Evolutionary conservation across 768 basidiomycete genomes (phyloP), one percentile per base, ranked within the genome.

Genomic region (Pleurotus tuoliensis): DNA sequence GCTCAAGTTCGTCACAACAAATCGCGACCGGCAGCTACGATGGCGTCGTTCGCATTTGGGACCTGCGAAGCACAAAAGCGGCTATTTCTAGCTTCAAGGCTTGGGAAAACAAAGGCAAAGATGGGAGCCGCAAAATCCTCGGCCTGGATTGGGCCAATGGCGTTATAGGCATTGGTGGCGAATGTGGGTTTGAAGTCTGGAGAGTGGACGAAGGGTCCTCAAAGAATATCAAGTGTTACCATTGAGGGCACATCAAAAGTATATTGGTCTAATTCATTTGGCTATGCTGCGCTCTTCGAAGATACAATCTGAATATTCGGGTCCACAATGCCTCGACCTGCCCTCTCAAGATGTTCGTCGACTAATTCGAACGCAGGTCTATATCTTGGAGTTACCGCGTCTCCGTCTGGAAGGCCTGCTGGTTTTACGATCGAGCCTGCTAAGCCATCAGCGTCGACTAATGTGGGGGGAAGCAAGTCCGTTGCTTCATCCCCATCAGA

Each of bases 331-430:
- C 51, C 82, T 34, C 88, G 74, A 8, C 88, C 88, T 9, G 80
- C 85, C 41, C 92, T 79, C 69, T 94, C 92, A 47, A 92, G 74
- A 48, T 74, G 74, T 20, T 81, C 90, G 64, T 95, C 91, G 34
- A 74, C 64, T 1, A 96, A 78, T 72, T 92, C 87, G 71, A 92
- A 90, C 1, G 94, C 93, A 1, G 93, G 93, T 25, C 77, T 76
- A 66, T 89, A 95, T 22, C 72, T 61, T 5, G 49, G 56, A 11
- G 30, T 34, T 11, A 34, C 11, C 30, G 30, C 30, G 3, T 34
- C 30, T 8, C 11, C 8, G 30, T 34, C 30, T 34, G 11, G 9
- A 11, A 34, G 30, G 30, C 30, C 30, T 34, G 30, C 30, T 34
- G 30, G 30, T 8, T 34, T 34, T 34, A 34, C 9, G 3, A 11